Evolutionary conservation across 139 green algal species (phyloP).

Genomic region (Tetradesmus obliquus): DNA sequence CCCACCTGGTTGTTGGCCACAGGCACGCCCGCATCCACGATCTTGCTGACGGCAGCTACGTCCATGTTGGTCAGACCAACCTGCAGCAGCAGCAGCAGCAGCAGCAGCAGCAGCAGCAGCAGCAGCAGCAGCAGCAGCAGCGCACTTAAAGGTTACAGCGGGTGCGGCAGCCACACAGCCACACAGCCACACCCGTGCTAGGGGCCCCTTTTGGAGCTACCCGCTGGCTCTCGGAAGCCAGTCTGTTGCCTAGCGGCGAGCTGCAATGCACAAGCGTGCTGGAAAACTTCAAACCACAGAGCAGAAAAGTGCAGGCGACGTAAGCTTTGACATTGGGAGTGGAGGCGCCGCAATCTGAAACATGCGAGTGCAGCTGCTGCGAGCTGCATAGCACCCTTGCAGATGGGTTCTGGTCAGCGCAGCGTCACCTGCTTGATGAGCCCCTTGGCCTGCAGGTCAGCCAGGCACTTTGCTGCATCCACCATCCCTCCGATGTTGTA

Average conservation of each 20-base stretch:
- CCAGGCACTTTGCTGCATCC: constrained; percentile 63
- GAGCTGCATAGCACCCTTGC: not conserved
- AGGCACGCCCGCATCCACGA: constrained; percentile 70
- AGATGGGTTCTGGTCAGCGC: no score
- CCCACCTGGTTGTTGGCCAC: constrained; percentile 68
- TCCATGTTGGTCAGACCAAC: constrained; percentile 83
- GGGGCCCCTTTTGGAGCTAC: no score
- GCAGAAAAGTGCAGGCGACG: no score
- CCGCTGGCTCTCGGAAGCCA: no score
- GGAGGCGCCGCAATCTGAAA: not conserved
- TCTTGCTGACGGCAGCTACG: constrained; percentile 57
- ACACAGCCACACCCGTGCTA: not conserved
- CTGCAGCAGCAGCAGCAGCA: constrained; percentile 3
- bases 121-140: not conserved
- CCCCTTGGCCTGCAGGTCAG: constrained; percentile 58
- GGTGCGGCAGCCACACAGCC: not conserved
- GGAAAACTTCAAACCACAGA: no score
- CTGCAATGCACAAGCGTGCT: no score
- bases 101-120: not conserved
- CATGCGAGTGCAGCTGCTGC: not conserved
- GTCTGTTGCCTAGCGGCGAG: no score
- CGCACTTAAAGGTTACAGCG: no score
- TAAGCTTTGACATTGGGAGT: no score
- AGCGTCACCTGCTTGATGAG: constrained; percentile 42
- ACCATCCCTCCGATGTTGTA: constrained; percentile 68